A percentile compares a stretch with the other conserved stretches of the same genome.
Evolutionary conservation across 768 basidiomycete genomes (phyloP).

Genomic region (Hericium rajendrae): DNA sequence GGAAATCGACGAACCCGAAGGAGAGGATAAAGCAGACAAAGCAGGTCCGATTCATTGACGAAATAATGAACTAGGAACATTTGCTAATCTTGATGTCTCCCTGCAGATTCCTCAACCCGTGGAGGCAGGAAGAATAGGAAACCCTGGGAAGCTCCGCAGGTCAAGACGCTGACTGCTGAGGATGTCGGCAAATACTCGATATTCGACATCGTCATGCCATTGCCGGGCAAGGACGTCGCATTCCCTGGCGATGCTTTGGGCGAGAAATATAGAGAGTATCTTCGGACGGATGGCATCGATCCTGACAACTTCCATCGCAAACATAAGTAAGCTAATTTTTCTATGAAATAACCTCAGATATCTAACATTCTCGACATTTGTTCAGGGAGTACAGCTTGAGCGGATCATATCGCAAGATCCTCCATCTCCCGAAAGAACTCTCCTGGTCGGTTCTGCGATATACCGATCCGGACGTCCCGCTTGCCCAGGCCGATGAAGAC

Average conservation of each 20-base stretch:
- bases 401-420: conserved; percentile 88
- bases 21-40: conserved; percentile 19
- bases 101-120: conserved; percentile 4
- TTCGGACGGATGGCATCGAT: conserved; percentile 81
- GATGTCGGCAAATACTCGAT: conserved; percentile 79
- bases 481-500: conserved; percentile 96
- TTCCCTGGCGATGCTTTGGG: conserved; percentile 88
- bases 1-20: conserved; percentile 22
- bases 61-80: too few species aligned
- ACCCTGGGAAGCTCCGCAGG: conserved; percentile 57
- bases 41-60: too few species aligned
- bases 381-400: conserved; percentile 82
- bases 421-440: conserved; percentile 76
- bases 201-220: conserved; percentile 94
- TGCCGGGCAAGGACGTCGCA: conserved; percentile 89
- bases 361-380: background rate
- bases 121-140: conserved; percentile 25
- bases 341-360: background rate
- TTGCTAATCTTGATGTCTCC: background rate
- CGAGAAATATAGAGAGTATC: conserved; percentile 73
- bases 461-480: conserved; percentile 85
- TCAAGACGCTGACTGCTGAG: conserved; percentile 69
- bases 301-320: conserved; percentile 82
- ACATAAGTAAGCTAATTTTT: conserved; percentile 56
- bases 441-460: conserved; percentile 80